Evolutionary conservation across 495 filamentous ascomycete species (phyloP), one percentile per base, ranked within the genome.

Genomic region (Neurospora sp.): DNA sequence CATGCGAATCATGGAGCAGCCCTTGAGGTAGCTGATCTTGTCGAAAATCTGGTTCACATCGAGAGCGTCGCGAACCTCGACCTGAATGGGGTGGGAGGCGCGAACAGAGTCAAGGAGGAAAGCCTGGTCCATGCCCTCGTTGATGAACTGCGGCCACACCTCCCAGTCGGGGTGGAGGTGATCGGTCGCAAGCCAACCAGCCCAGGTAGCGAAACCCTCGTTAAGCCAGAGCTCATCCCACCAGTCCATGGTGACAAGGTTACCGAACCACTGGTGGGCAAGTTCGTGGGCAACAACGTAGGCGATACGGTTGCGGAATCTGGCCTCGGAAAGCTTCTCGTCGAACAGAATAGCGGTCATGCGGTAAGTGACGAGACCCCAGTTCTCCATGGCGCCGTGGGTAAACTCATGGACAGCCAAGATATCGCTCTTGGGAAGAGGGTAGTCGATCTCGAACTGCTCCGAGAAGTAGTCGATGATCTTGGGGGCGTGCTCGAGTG

Each of bases 211-310:
- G 81, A 99, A 99, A 3, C 94, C 95, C 81, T 98, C 95, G 74
- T 96, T 96, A 14, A 98, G 88, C 95, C 96, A 99, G 31, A 99
- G 86, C 81, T 97, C 96, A 79, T 92, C 94, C 96, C 96, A 98
- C 88, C 88, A 90, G 75, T 90, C 89, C 91, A 93, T 93, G 18
- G 91, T 93, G 27, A 98, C 96, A 20, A 98, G 88, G 79, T 99
- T 97, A 39, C 96, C 96, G 78, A 98, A 99, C 96, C 96, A 99
- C 84, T 98, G 96, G 81, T 99, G 96, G 39, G 96, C 96, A 66
- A 99, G 85, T 79, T 99, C 94, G 81, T 97, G 94, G 7, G 93
- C 92, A 23, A 98, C 94, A 39, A 98, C 94, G 75, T 99, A 97
- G 23, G 94, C 95, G 71, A 99, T 92, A 42, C 94, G 86, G 79